phyloP scores from a whole-genome alignment of 108 stramenopile species.

The Skeletonema marinoi region DNA sequence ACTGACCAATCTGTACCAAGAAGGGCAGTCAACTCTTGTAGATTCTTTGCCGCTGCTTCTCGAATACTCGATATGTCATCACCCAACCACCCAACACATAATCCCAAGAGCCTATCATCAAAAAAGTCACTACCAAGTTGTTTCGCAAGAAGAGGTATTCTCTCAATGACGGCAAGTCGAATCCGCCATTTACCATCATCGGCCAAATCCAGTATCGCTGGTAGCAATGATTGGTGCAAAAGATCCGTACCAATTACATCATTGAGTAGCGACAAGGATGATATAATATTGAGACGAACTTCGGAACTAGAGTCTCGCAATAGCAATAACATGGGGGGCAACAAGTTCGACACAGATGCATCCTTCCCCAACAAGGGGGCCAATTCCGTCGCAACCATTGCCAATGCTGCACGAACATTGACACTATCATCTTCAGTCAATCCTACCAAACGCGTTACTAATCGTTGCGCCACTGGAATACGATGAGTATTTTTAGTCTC shows the following conservation, averaged over 20 bases:
- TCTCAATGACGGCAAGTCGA: slow-evolving; percentile 94
- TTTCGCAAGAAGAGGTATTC: slow-evolving; percentile 91
- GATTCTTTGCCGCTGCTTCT: slow-evolving; percentile 87
- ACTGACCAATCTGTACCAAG: slow-evolving; percentile 96
- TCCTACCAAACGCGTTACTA: slow-evolving; percentile 73
- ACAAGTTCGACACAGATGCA: slow-evolving; percentile 84
- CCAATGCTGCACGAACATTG: slow-evolving; percentile 89
- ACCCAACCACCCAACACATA: slow-evolving; percentile 94
- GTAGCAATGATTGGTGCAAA: slow-evolving; percentile 91
- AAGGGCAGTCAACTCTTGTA: slow-evolving; percentile 80
- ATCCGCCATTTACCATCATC: slow-evolving; percentile 97
- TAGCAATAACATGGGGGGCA: slow-evolving; percentile 94
- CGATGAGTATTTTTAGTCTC: slow-evolving; percentile 38
- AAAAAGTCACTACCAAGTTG: slow-evolving; percentile 94
- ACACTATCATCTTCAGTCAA: slow-evolving; percentile 90
- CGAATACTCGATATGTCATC: slow-evolving; percentile 94
- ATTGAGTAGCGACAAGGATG: slow-evolving; percentile 89
- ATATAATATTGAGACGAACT: slow-evolving; percentile 96
- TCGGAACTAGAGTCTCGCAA: slow-evolving; percentile 92
- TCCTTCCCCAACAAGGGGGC: slow-evolving; percentile 91
- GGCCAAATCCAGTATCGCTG: slow-evolving; percentile 95
- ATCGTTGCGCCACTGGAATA: slow-evolving; percentile 69
- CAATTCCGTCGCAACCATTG: slow-evolving; percentile 92
- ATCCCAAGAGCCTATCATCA: slow-evolving; percentile 72
- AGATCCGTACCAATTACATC: slow-evolving; percentile 95